Base-by-base conservation (phyloP, 352 stramenopile species). In the Pythium monospermum region DNA sequence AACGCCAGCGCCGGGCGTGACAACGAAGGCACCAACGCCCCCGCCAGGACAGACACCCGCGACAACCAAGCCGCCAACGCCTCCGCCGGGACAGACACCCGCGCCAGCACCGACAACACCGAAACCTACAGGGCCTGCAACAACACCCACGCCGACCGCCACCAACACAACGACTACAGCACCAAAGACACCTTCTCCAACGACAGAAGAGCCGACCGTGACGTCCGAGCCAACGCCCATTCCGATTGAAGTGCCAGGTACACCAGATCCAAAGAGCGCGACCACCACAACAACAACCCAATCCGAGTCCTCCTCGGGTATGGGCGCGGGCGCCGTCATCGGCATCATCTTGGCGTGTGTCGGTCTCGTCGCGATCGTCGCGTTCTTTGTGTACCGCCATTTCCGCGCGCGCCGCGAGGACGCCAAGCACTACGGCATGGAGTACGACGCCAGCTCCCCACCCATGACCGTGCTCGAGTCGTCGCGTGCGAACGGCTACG, bases 341-440 rank as follows among this genome's bases (percentile, higher is more conserved):
- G 58, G 58, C 25, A 66, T 66, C 28, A 30, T 66, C 33, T 40
- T 66, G 25, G 58, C 51, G 6, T 57, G 44, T 42, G 21, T 66
- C 6, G 58, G 45, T 27, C 43, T 56, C 31, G 32, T 66, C 4
- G 58, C 19, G 12, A 57, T 66, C 40, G 46, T 61, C 28, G 58
- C 15, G 8, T 57, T 61, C 36, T 60, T 61, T 36, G 58, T 45
- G 18, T 66, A 57, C 52, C 53, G 50, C 40, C 53, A 61, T 35
- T 50, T 66, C 18, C 51, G 52, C 16, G 42, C 58, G 19, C 51
- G 52, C 5, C 51, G 53, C 18, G 51, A 61, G 19, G 53, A 66
- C 40, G 44, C 33, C 21, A 21, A 66, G 51, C 42, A 57, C 28
- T 38, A 54, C 31, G 43, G 47, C 42, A 21, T 57, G 16, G 45